phyloP scores from a whole-genome alignment of 2,329 filamentous ascomycete genomes.

The Geosmithia flava region DNA sequence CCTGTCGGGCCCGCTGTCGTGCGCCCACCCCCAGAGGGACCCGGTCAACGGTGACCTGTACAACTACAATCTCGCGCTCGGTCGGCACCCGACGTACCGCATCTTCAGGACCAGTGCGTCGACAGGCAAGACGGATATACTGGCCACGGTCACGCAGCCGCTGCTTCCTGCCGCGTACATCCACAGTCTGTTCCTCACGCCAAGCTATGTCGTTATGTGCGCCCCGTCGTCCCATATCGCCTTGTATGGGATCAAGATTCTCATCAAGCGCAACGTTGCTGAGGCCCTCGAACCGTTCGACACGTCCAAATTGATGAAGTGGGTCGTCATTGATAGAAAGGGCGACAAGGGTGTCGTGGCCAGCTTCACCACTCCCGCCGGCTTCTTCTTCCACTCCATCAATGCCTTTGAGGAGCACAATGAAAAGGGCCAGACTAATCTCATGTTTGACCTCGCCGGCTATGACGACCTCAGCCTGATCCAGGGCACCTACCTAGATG shows the following conservation, averaged over 20 bases:
- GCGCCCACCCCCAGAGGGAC: conserved; percentile 61
- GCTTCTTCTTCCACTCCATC: conserved; percentile 70
- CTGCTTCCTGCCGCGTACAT: conserved; percentile 54
- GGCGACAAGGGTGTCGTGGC: conserved; percentile 52
- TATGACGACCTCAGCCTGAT: conserved; percentile 56
- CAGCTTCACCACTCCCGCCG: conserved; percentile 52
- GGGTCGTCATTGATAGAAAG: conserved; percentile 63
- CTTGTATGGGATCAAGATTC: conserved; percentile 43
- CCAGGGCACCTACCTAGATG: conserved; percentile 56
- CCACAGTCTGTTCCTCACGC: conserved; percentile 69
- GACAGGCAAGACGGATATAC: conserved; percentile 54
- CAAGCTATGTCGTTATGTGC: conserved; percentile 60
- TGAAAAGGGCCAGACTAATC: conserved; percentile 19
- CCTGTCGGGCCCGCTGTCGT: conserved; percentile 54
- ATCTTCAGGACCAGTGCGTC: conserved; percentile 53
- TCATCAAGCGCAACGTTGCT: conserved; percentile 54
- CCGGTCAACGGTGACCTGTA: conserved; percentile 62
- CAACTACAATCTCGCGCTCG: conserved; percentile 70
- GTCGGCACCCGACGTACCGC: conserved; percentile 46
- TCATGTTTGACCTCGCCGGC: conserved; percentile 53
- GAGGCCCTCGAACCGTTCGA: conserved; percentile 58
- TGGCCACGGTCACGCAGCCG: conserved; percentile 49
- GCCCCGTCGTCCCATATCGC: conserved; percentile 54
- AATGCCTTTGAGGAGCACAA: conserved; percentile 61
- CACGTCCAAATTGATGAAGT: conserved; percentile 40